These are phyloP conservation scores for Saccharomycopsis babjevae DNA, from an alignment of 805 yeast genomes.

Conservation along the genomic window DNA sequence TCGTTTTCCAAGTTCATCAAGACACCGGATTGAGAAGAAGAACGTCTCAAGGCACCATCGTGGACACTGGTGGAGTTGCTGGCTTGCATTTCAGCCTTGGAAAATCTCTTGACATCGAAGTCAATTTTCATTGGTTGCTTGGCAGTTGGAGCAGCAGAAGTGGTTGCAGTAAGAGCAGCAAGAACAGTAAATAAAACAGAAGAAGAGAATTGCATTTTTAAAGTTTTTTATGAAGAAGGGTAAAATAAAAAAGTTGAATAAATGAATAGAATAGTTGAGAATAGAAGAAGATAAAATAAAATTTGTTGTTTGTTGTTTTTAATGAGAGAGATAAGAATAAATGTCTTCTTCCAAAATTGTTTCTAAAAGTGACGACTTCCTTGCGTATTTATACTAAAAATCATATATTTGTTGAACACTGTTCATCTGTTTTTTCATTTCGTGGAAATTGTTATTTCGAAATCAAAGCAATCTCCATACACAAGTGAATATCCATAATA, in stretches of 20 bases:
- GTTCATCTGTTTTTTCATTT: neutral
- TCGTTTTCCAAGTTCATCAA: slow-evolving; percentile 27
- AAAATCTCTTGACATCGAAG: slow-evolving; percentile 6
- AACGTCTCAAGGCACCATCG: slow-evolving; percentile 1
- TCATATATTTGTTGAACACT: neutral
- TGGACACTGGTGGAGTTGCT: neutral
- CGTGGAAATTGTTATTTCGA: no score
- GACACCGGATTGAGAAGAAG: slow-evolving; percentile 7
- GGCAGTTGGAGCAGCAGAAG: slow-evolving; percentile 8
- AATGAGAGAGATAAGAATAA: neutral
- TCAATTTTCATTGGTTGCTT: slow-evolving; percentile 10
- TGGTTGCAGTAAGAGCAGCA: slow-evolving; percentile 2
- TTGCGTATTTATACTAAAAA: neutral
- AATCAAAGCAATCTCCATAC: no score
- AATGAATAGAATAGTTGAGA: neutral
- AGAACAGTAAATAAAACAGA: slow-evolving; percentile 3
- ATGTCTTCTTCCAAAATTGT: neutral
- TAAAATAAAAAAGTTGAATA: neutral
- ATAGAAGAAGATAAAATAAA: neutral
- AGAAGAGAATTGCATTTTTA: slow-evolving; percentile 4
- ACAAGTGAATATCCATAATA: no score
- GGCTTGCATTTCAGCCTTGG: neutral
- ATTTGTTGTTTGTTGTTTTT: neutral
- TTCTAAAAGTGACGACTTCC: neutral
- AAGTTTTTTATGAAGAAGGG: neutral